phyloP scores from a whole-genome alignment of 1,139 yeast species.

The Protomyces macrosporus region DNA sequence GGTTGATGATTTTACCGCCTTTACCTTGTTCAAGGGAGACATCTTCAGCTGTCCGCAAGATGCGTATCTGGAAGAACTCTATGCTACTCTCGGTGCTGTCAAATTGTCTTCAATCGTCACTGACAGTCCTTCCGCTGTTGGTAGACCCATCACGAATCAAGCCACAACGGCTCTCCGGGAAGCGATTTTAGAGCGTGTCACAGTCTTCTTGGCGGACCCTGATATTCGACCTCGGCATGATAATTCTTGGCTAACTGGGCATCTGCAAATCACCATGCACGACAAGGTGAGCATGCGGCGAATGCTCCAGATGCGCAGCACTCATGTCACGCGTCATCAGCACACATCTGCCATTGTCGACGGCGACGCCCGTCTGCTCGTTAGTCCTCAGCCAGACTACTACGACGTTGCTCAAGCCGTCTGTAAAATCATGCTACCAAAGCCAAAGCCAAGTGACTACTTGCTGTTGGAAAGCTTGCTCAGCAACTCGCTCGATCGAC shows the following conservation, averaged over 20 bases:
- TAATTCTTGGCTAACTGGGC: not conserved
- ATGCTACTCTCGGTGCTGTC: slow-evolving; percentile 33
- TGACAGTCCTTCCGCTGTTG: slow-evolving; percentile 30
- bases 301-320: slow-evolving; percentile 6
- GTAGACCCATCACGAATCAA: slow-evolving; percentile 25
- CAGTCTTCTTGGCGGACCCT: slow-evolving; percentile 37
- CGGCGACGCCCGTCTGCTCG: slow-evolving; percentile 26
- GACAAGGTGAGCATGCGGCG: slow-evolving; percentile 23
- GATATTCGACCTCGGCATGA: slow-evolving; percentile 2
- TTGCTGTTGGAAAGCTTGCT: slow-evolving; percentile 42
- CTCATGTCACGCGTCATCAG: slow-evolving; percentile 23
- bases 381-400: slow-evolving; percentile 38
- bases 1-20: slow-evolving; percentile 42
- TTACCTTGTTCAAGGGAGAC: slow-evolving; percentile 38
- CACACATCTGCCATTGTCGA: slow-evolving; percentile 29
- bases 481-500: slow-evolving; percentile 36
- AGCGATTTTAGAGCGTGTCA: slow-evolving; percentile 37
- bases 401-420: slow-evolving; percentile 41
- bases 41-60: slow-evolving; percentile 42
- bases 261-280: slow-evolving; percentile 5
- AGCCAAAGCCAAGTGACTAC: slow-evolving; percentile 42
- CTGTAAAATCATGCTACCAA: slow-evolving; percentile 35
- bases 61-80: slow-evolving; percentile 37
- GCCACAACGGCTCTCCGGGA: slow-evolving; percentile 31
- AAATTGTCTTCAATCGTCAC: slow-evolving; percentile 31